Conservation (phyloP, 2,329 filamentous ascomycete species). For the Dothistroma pini region DNA sequence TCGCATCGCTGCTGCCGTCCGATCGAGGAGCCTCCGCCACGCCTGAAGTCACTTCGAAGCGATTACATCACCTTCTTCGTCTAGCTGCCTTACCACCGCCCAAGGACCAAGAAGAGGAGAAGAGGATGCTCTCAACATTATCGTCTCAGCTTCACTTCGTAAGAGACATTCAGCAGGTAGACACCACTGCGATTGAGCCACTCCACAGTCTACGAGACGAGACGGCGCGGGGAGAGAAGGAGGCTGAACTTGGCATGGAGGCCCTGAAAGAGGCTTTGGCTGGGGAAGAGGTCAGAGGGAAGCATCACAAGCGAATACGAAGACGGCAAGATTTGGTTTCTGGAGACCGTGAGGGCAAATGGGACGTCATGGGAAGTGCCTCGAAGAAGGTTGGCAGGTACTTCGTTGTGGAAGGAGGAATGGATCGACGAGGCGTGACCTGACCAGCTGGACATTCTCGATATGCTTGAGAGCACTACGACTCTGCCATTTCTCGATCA, state of each 20-base stretch:
- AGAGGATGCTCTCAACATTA: slow-evolving; percentile 68
- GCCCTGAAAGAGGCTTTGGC: slow-evolving; percentile 55
- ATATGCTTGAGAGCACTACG: not conserved
- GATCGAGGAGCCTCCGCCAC: slow-evolving; percentile 29
- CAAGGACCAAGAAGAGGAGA: slow-evolving; percentile 58
- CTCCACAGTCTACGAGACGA: slow-evolving; percentile 79
- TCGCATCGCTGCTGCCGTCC: slow-evolving; percentile 65
- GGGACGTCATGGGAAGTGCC: slow-evolving; percentile 67
- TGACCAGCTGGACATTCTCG: not conserved
- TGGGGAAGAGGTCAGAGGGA: slow-evolving; percentile 60
- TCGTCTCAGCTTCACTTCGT: slow-evolving; percentile 86
- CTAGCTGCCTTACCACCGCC: slow-evolving; percentile 84
- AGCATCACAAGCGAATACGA: slow-evolving; percentile 48
- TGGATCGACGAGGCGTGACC: slow-evolving; percentile 27
- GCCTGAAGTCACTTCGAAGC: slow-evolving; percentile 56
- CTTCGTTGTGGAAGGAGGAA: slow-evolving; percentile 69
- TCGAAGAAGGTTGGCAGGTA: slow-evolving; percentile 65
- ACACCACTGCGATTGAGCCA: slow-evolving; percentile 69
- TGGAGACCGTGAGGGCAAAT: slow-evolving; percentile 55
- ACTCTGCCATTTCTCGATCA: not conserved
- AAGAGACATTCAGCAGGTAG: slow-evolving; percentile 73
- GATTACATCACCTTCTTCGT: slow-evolving; percentile 79
- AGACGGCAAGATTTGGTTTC: slow-evolving; percentile 41
- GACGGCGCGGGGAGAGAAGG: slow-evolving; percentile 53
- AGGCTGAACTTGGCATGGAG: slow-evolving; percentile 58